Conservation (phyloP, 805 yeast genomes). For the Kodamaea restingae region DNA sequence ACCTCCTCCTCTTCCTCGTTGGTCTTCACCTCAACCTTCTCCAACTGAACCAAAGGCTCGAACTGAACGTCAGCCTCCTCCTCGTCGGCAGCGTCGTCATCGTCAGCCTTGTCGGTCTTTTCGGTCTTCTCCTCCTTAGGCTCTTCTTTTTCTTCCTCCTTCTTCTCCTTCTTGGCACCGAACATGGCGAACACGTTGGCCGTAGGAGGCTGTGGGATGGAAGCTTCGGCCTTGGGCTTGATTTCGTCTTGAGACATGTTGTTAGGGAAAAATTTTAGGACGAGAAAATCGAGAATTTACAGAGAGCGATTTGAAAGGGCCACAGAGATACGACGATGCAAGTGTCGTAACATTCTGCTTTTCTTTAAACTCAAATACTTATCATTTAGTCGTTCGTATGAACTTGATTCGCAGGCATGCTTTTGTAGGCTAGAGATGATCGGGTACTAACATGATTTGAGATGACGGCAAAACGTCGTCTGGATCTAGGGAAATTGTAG, state of each 20-base stretch:
- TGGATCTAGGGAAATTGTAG: too few relatives aligned
- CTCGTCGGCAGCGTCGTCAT: constrained; percentile 52
- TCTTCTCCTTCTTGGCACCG: constrained; percentile 81
- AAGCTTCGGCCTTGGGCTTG: constrained; percentile 23
- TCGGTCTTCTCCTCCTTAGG: constrained; percentile 15
- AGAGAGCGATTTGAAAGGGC: too few relatives aligned
- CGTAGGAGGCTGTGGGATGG: constrained; percentile 61
- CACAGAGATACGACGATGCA: too few relatives aligned
- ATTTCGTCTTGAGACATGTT: constrained; percentile 30
- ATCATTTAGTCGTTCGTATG: too few relatives aligned
- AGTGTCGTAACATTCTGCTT: too few relatives aligned
- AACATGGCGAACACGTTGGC: constrained; percentile 90
- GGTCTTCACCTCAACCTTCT: constrained; percentile 94
- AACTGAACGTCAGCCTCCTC: constrained; percentile 86
- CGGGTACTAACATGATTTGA: too few relatives aligned
- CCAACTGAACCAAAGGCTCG: constrained; percentile 92
- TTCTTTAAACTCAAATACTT: too few relatives aligned
- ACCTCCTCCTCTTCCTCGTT: constrained; percentile 89
- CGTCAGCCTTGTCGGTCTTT: constrained; percentile 34
- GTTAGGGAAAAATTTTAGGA: not conserved
- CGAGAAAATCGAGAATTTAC: not conserved
- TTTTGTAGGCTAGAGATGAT: too few relatives aligned
- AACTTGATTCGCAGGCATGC: too few relatives aligned
- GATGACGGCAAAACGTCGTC: too few relatives aligned
- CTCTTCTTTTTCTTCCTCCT: constrained; percentile 40